Conservation (phyloP, 768 basidiomycete species). For the Lentinula raphanica region DNA sequence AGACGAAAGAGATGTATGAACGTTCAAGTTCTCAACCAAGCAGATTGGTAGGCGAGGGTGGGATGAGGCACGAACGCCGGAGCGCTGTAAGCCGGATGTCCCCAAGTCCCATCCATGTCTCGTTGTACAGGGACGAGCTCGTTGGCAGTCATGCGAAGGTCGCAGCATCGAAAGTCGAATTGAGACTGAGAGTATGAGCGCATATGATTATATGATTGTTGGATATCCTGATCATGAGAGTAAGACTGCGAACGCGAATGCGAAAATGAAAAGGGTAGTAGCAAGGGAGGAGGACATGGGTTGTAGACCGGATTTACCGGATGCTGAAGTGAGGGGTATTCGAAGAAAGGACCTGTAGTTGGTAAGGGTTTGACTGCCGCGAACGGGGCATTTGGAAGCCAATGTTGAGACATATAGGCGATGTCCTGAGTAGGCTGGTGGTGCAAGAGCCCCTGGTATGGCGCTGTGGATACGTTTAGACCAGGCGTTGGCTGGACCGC, state of each 20-base stretch:
- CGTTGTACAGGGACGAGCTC: conserved; percentile 29
- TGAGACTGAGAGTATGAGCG: conserved; percentile 58
- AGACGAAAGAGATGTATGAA: conserved; percentile 11
- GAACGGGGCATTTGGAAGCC: conserved; percentile 31
- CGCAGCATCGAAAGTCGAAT: conserved; percentile 48
- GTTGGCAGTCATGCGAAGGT: conserved; percentile 37
- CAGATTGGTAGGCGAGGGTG: conserved; percentile 39
- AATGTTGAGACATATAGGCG: conserved; percentile 31
- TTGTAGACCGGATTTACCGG: conserved; percentile 30
- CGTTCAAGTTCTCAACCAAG: conserved; percentile 45
- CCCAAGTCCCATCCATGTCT: conserved; percentile 40
- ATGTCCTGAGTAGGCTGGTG: conserved; percentile 30
- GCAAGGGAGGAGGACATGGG: conserved; percentile 30
- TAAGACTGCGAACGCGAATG: conserved; percentile 57
- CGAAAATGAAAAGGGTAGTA: conserved; percentile 29
- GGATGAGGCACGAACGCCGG: conserved; percentile 39
- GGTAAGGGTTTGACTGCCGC: conserved; percentile 33
- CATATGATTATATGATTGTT: conserved; percentile 41
- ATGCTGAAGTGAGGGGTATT: conserved; percentile 25
- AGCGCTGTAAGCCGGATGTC: conserved; percentile 36
- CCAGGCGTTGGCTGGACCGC: conserved; percentile 53
- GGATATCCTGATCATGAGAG: conserved; percentile 44
- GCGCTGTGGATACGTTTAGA: conserved; percentile 23
- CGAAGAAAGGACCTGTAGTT: conserved; percentile 30
- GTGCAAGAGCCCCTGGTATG: conserved; percentile 26